Evolutionary conservation across 2,329 filamentous ascomycete genomes (phyloP).

Genomic region (Alternaria gaisen): DNA sequence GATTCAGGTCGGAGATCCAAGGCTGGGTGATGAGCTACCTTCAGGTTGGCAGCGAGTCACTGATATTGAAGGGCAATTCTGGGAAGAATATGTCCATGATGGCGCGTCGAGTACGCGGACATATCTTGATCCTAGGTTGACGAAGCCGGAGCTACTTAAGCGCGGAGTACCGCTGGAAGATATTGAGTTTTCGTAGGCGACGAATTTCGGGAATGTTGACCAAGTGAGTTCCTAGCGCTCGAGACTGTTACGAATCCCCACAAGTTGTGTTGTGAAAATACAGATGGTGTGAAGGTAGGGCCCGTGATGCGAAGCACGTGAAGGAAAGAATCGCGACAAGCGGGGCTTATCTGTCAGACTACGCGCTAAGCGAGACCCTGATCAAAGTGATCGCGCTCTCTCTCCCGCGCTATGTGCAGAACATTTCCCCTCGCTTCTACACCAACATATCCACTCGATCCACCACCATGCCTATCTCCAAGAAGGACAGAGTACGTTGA

Average conservation of each 20-base stretch:
- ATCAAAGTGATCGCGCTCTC: conserved; percentile 8
- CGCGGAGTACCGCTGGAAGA: background rate
- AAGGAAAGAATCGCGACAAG: background rate
- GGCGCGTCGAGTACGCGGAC: background rate
- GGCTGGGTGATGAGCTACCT: background rate
- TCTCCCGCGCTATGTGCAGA: conserved; percentile 1
- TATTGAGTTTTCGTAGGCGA: background rate
- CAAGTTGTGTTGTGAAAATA: background rate
- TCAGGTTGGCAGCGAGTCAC: background rate
- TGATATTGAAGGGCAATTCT: background rate
- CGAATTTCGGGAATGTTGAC: background rate
- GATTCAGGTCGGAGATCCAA: too few relatives aligned
- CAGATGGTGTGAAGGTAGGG: background rate
- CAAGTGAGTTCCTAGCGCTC: background rate
- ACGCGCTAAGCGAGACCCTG: conserved; percentile 15
- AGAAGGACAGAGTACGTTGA: conserved; percentile 56
- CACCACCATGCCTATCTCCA: conserved; percentile 58
- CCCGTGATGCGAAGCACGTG: background rate
- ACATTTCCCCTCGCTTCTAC: conserved; percentile 11
- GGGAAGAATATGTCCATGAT: background rate
- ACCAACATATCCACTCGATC: background rate
- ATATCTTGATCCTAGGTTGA: too few relatives aligned
- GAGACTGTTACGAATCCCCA: too few relatives aligned
- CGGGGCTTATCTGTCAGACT: conserved; percentile 7
- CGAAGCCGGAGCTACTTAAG: too few relatives aligned